A percentile compares a stretch with the other conserved stretches of the same genome.
Conservation (phyloP, 1,139 yeast species). For the Diutina scorzettiae region DNA sequence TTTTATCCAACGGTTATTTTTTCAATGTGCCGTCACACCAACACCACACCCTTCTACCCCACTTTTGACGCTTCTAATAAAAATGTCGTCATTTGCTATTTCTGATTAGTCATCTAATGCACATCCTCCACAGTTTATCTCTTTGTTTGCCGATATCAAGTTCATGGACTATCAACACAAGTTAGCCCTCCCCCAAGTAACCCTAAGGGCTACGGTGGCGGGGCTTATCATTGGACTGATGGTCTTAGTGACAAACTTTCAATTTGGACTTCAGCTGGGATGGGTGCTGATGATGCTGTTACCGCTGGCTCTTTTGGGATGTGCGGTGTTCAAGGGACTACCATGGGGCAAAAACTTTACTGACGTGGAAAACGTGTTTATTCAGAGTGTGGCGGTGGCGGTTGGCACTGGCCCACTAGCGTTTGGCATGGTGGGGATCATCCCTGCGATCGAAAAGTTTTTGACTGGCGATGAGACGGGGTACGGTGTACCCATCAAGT, state of each 20-base stretch:
- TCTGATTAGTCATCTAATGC: too few relatives aligned
- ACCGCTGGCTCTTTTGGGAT: slow-evolving; percentile 85
- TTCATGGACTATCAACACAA: slow-evolving; percentile 13
- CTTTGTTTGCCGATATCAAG: too few relatives aligned
- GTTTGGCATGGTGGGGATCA: slow-evolving; percentile 89
- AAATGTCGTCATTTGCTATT: too few relatives aligned
- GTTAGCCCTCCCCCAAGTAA: slow-evolving; percentile 45
- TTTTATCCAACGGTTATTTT: too few relatives aligned
- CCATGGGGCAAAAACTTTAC: slow-evolving; percentile 44
- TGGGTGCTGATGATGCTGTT: slow-evolving; percentile 99
- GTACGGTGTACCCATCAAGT: slow-evolving; percentile 25
- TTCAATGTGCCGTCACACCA: too few relatives aligned
- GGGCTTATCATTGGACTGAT: slow-evolving; percentile 74
- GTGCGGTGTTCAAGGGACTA: slow-evolving; percentile 59
- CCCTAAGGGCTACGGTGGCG: slow-evolving; percentile 56
- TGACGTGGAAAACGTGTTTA: slow-evolving; percentile 86
- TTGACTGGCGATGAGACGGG: slow-evolving; percentile 73
- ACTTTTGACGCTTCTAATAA: too few relatives aligned
- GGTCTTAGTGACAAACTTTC: slow-evolving; percentile 80
- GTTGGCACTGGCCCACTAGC: slow-evolving; percentile 97
- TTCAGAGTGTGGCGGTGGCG: slow-evolving; percentile 89
- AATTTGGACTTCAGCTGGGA: slow-evolving; percentile 93
- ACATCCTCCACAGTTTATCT: too few relatives aligned
- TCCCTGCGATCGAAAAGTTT: slow-evolving; percentile 91
- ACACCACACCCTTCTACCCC: too few relatives aligned